Conservation (phyloP, 2,329 filamentous ascomycete species). For the Colletotrichum simmondsii region DNA sequence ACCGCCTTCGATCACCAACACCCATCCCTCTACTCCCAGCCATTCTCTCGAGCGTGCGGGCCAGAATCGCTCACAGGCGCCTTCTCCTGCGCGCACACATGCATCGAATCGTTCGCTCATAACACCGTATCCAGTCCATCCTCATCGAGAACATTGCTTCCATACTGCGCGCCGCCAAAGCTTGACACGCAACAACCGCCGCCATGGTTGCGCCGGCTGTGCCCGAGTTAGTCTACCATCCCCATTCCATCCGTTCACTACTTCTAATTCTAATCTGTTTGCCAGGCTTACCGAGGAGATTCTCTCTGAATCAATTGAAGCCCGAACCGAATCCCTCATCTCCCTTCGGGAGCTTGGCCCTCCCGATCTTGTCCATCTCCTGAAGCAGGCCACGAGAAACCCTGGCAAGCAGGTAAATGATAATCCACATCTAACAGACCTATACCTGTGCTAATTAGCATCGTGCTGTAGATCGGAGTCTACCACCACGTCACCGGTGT, state of each 20-base stretch:
- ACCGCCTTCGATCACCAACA: constrained; percentile 15
- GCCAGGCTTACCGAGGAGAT: constrained; percentile 92
- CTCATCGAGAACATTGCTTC: background rate
- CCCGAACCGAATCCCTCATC: constrained; percentile 88
- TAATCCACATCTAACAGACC: background rate
- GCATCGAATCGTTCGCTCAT: constrained; percentile 13
- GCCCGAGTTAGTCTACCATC: constrained; percentile 70
- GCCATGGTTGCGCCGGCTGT: constrained; percentile 80
- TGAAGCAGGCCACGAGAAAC: constrained; percentile 76
- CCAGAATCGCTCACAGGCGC: background rate
- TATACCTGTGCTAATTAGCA: constrained; percentile 31
- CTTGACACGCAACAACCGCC: constrained; percentile 38
- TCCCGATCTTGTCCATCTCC: constrained; percentile 93
- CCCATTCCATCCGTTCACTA: constrained; percentile 3
- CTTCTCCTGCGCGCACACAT: constrained; percentile 5
- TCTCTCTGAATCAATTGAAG: constrained; percentile 89
- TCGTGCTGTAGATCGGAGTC: constrained; percentile 75
- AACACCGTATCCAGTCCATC: constrained; percentile 21
- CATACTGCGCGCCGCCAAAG: constrained; percentile 5
- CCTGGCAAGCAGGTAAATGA: constrained; percentile 64
- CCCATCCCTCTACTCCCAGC: constrained; percentile 22
- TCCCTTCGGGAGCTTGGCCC: constrained; percentile 92
- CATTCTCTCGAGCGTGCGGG: constrained; percentile 6
- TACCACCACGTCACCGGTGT: constrained; percentile 99
- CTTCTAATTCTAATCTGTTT: constrained; percentile 35